Percentiles rank a stretch among this genome's conserved stretches.
phyloP scores from a whole-genome alignment of 2,329 filamentous ascomycete genomes.

The Microcera coccophila region DNA sequence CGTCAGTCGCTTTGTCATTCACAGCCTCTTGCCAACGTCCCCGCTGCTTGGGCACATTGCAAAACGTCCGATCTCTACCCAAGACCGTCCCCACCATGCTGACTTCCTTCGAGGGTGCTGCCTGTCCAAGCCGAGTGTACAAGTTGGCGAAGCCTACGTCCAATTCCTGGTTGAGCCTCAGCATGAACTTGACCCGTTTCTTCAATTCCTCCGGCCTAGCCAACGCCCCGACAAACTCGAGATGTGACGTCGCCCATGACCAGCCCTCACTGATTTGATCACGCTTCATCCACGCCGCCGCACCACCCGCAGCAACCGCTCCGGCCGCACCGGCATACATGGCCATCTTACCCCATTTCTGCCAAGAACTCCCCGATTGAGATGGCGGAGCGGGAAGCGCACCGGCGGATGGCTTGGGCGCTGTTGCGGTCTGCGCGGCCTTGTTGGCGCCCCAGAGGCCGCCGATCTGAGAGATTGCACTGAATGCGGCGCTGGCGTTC shows the following conservation, averaged over 20 bases:
- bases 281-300: slow-evolving; percentile 80
- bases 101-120: slow-evolving; percentile 52
- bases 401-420: slow-evolving; percentile 14
- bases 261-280: slow-evolving; percentile 74
- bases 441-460: slow-evolving; percentile 57
- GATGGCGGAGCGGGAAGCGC: slow-evolving; percentile 22
- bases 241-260: slow-evolving; percentile 81
- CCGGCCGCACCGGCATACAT: slow-evolving; percentile 82
- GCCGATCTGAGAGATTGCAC: slow-evolving; percentile 64
- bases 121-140: slow-evolving; percentile 77
- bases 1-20: slow-evolving; percentile 76
- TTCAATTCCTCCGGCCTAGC: slow-evolving; percentile 79
- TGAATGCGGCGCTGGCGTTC: slow-evolving; percentile 62
- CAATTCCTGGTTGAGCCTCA: slow-evolving; percentile 60
- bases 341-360: slow-evolving; percentile 78
- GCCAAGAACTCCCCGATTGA: slow-evolving; percentile 52
- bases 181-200: slow-evolving; percentile 65
- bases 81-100: slow-evolving; percentile 56
- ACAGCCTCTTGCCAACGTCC: slow-evolving; percentile 65
- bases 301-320: slow-evolving; percentile 74
- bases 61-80: slow-evolving; percentile 78
- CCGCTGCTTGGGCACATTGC: slow-evolving; percentile 64
- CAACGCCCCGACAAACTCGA: slow-evolving; percentile 89
- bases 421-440: slow-evolving; percentile 32
- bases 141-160: slow-evolving; percentile 78